These are phyloP conservation scores for Stenocarpella maydis DNA, from an alignment of 2,329 filamentous ascomycete genomes.

Conservation along the genomic window DNA sequence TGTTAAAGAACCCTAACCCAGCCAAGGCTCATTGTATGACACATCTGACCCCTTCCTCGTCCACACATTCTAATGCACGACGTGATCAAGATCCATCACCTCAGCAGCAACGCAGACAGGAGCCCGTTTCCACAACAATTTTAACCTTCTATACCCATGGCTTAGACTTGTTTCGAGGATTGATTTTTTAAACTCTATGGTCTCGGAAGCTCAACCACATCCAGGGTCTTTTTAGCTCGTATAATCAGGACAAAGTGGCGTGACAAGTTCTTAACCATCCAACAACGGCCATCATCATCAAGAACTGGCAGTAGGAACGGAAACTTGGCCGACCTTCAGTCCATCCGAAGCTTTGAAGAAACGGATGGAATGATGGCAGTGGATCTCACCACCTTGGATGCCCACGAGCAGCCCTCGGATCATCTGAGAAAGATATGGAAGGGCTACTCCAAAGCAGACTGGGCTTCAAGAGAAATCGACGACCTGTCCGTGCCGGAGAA, in stretches of 20 bases:
- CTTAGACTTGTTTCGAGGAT: too few relatives aligned
- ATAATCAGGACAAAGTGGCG: neutral
- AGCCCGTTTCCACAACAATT: neutral
- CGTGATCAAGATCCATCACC: neutral
- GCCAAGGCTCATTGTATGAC: neutral
- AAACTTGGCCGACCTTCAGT: too few relatives aligned
- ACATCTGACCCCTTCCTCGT: neutral
- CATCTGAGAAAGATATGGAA: slow-evolving; percentile 79
- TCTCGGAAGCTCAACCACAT: too few relatives aligned
- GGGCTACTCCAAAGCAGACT: slow-evolving; percentile 69
- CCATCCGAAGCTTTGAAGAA: too few relatives aligned
- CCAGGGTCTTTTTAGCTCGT: neutral
- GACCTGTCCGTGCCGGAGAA: slow-evolving; percentile 54
- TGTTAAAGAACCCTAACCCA: slow-evolving; percentile 12
- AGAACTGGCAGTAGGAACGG: neutral
- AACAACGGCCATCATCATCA: neutral
- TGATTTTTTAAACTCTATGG: neutral
- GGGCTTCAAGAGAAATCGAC: slow-evolving; percentile 61
- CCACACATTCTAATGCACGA: neutral
- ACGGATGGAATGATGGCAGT: slow-evolving; percentile 46
- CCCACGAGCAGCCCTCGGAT: slow-evolving; percentile 80
- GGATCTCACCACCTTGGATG: slow-evolving; percentile 67
- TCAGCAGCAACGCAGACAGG: neutral
- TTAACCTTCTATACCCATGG: too few relatives aligned
- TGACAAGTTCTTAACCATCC: neutral